These are phyloP conservation scores for Leucosporidium scottii DNA, from an alignment of 768 basidiomycete species.

Conservation along the genomic window DNA sequence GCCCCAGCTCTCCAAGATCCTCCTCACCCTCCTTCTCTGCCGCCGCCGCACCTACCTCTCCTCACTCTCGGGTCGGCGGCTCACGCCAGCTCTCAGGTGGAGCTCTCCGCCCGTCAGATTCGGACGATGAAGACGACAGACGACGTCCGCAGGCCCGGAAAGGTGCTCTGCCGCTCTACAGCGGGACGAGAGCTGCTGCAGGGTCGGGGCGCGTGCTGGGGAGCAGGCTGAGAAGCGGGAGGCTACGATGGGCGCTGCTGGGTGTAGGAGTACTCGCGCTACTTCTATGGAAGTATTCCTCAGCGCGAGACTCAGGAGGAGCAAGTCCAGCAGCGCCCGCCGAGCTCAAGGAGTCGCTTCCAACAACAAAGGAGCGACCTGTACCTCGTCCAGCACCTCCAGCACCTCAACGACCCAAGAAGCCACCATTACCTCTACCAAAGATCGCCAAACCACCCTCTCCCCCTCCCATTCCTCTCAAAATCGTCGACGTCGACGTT, in stretches of 20 bases:
- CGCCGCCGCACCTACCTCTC: too few relatives aligned
- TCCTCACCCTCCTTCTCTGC: too few relatives aligned
- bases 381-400: not conserved
- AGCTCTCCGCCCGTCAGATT: not conserved
- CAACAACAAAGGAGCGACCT: not conserved
- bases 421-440: not conserved
- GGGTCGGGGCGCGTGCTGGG: not conserved
- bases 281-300: not conserved
- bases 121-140: not conserved
- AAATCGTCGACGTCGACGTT: slow-evolving; percentile 7
- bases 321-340: not conserved
- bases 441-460: not conserved
- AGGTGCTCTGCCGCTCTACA: not conserved
- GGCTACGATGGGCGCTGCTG: not conserved
- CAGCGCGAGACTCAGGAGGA: too few relatives aligned
- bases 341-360: not conserved
- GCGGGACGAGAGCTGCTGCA: not conserved
- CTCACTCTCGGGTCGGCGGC: too few relatives aligned
- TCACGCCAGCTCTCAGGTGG: too few relatives aligned
- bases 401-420: not conserved
- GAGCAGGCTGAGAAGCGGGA: not conserved
- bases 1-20: too few relatives aligned
- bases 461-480: not conserved
- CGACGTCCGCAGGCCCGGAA: not conserved
- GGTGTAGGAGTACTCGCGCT: not conserved